These are phyloP conservation scores for Tilletia indica DNA, from an alignment of 1,284 basidiomycete genomes.

Conservation along the genomic window DNA sequence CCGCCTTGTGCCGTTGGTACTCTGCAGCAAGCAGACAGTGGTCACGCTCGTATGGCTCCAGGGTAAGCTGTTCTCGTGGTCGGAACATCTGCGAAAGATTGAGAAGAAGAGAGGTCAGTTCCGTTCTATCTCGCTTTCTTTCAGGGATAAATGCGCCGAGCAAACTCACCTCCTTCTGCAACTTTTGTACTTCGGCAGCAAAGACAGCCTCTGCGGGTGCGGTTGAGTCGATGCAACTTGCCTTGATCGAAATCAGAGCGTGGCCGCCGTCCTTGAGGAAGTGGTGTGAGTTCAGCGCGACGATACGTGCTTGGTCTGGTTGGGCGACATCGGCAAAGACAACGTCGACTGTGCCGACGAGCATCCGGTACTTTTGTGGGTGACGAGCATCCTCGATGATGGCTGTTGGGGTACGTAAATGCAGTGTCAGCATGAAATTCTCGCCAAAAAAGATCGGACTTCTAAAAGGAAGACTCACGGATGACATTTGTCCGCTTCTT, in stretches of 20 bases:
- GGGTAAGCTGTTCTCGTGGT: conserved; percentile 86
- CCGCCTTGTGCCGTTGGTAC: conserved; percentile 43
- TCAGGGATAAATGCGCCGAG: conserved; percentile 24
- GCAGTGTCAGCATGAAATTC: background rate
- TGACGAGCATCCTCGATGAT: conserved; percentile 97
- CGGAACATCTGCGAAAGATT: conserved; percentile 66
- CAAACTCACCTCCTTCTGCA: conserved; percentile 64
- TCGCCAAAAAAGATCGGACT: background rate
- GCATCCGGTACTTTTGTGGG: conserved; percentile 59
- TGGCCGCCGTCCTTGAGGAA: conserved; percentile 96
- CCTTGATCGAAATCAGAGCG: conserved; percentile 96
- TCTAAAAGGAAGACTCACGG: conserved; percentile 64
- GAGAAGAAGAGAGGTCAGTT: conserved; percentile 19
- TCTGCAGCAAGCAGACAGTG: conserved; percentile 54
- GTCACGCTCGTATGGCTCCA: conserved; percentile 58
- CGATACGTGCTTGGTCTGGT: conserved; percentile 83
- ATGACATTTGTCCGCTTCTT: conserved; percentile 99
- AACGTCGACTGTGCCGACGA: conserved; percentile 52
- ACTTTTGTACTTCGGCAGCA: conserved; percentile 78
- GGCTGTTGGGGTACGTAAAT: conserved; percentile 60
- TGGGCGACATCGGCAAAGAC: conserved; percentile 94
- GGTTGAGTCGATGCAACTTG: conserved; percentile 97
- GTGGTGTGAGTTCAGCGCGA: conserved; percentile 85
- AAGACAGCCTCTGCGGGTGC: conserved; percentile 86
- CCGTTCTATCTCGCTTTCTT: background rate